Evolutionary conservation across 495 filamentous ascomycete species (phyloP).

Genomic region (Elasticomyces elasticus): DNA sequence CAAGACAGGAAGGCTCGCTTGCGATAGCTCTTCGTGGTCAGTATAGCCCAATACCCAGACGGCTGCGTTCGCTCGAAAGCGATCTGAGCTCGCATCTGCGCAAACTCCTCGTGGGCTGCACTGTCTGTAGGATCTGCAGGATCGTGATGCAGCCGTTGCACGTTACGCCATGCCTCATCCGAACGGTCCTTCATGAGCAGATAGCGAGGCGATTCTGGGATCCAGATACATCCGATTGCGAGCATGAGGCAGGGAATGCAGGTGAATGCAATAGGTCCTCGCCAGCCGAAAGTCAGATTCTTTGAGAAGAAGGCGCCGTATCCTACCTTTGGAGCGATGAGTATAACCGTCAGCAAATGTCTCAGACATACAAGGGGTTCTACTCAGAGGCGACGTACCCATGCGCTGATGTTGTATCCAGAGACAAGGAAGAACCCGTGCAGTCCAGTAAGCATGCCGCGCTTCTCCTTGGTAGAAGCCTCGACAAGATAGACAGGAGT

Average conservation of each 20-base stretch:
- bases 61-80: constrained; percentile 21
- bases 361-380: no score
- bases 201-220: constrained; percentile 39
- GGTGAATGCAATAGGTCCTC: constrained; percentile 58
- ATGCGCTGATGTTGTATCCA: constrained; percentile 49
- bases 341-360: not conserved
- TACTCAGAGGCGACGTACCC: no score
- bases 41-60: constrained; percentile 20
- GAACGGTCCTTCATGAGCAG: constrained; percentile 28
- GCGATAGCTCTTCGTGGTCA: constrained; percentile 19
- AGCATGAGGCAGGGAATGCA: constrained; percentile 57
- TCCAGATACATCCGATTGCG: constrained; percentile 44
- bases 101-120: constrained; percentile 24
- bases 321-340: no score
- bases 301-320: constrained; percentile 59
- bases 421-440: constrained; percentile 44
- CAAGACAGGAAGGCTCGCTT: constrained; percentile 24
- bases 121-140: constrained; percentile 51
- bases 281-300: constrained; percentile 61
- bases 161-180: constrained; percentile 40
- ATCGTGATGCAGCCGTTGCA: constrained; percentile 41
- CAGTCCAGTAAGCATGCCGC: constrained; percentile 10
- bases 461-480: not conserved
- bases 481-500: constrained; percentile 13
- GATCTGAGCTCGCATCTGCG: constrained; percentile 23